Evolutionary conservation across 768 basidiomycete species (phyloP), one percentile per base, ranked within the genome.

Genomic region (Coprinopsis strossmayeri): DNA sequence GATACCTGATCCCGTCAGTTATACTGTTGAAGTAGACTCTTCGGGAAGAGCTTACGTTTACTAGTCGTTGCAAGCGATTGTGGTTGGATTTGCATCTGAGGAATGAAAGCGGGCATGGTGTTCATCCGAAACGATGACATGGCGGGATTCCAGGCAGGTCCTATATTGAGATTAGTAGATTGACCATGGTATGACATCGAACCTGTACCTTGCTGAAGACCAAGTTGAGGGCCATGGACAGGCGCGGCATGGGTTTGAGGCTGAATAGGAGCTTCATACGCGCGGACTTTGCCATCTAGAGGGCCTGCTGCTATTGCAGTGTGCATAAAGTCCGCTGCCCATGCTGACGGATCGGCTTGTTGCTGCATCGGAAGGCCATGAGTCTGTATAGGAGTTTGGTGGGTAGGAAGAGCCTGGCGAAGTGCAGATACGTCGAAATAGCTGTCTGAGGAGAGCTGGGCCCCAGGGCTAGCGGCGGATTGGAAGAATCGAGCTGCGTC

Each of bases 401-500:
- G 61, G 7, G 57, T 54, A 20, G 81, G 77, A 15, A 85, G 60
- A 5, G 79, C 64, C 25, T 65, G 61, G 47, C 69, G 73, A 49
- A 87, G 64, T n/a, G 71, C 69, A 43, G 78, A 71, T 3, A 89
- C 58, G 55, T 89, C 82, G 58, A 83, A 88, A 2, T 76, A 44
- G 5, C 68, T 54, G 20, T 67, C 66, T 1, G 64, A 49, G n/a
- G 69, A 39, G 26, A 71, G 55, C 26, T 71, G 70, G 4, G 27
- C 20, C 46, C 46, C 23, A 26, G 38, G 12, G 27, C 25, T 21
- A 41, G 12, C 18, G 24, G 18, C 18, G 69, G 58, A 49, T 51
- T 73, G 69, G 61, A 90, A 88, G 70, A 91, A 91, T 34, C 69
- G 77, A 13, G 82, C 72, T 3, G 82, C 86, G 58, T 89, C 87